Evolutionary conservation across 805 yeast species (phyloP), one percentile per base, ranked within the genome.

Genomic region (Candida alai): DNA sequence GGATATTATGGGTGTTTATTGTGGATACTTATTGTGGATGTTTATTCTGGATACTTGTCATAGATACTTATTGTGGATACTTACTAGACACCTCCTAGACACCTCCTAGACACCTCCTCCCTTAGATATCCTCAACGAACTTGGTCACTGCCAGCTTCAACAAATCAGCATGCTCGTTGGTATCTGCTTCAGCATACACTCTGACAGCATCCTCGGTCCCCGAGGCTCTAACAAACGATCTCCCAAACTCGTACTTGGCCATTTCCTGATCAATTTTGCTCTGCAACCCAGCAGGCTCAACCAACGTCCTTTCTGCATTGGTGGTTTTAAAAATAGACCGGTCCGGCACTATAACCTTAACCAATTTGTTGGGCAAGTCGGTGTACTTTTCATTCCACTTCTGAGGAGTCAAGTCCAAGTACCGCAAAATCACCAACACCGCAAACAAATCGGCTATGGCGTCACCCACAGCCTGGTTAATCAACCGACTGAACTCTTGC

Each of bases 201-300:
- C 98, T 76, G 2, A 93, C 97, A 0, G 96, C 97, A 57, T 93
- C 94, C 57, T 93, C 98, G 1, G 98, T 93, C 10, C 98, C 98
- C 40, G 95, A 83, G 7, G 98, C 97, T 47, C 98, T 76, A 3
- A 90, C 97, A 59, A 93, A 93, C 2, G 95, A 80, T 51, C 98
- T 74, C 2, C 90, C 97, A 12, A 60, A 51, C 0, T 62, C 46
- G 43, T 68, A 78, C 45, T 74, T 60, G 7, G 61, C 51, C 13
- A 90, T 90, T 19, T 73, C 53, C 4, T 49, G 66, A 53, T 93
- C 93, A 36, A 93, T 86, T 42, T 74, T 58, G 1, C 41, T 65
- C 60, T 93, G 98, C 40, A 93, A 58, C 0, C 90, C 96, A 2
- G 41, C 61, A 4, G 98, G 98, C 34, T 77, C 73, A 4, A 77